These are phyloP conservation scores for Cystobasidium tubakii DNA, from an alignment of 768 basidiomycete species.

Conservation along the genomic window DNA sequence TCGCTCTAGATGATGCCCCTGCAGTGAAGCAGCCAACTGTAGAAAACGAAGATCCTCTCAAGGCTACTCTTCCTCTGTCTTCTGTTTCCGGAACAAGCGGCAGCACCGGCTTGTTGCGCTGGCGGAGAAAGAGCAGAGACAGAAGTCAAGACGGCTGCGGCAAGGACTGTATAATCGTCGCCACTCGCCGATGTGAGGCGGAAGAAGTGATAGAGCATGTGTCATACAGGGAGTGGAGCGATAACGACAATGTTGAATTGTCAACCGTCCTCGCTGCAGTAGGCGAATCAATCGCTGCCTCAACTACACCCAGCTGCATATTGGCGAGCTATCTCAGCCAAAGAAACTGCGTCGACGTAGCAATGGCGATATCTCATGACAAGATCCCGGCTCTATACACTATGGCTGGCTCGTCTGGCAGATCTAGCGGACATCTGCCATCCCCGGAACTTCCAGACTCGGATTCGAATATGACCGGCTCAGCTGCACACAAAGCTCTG, in stretches of 20 bases:
- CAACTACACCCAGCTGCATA: neutral
- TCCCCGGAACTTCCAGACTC: neutral
- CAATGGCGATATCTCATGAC: neutral
- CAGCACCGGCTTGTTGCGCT: neutral
- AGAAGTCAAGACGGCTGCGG: conserved; percentile 3
- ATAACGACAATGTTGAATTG: neutral
- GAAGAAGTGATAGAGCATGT: neutral
- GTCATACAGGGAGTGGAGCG: neutral
- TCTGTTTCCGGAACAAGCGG: conserved; percentile 18
- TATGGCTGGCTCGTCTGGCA: neutral
- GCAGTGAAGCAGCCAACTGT: conserved; percentile 11
- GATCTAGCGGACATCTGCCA: neutral
- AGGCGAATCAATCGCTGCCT: neutral
- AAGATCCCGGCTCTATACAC: neutral
- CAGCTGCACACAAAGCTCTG: neutral
- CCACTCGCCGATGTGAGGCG: neutral
- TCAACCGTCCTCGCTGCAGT: neutral
- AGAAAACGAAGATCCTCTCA: conserved; percentile 10
- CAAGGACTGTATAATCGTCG: neutral
- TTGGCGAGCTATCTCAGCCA: conserved; percentile 18
- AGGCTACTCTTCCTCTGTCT: neutral
- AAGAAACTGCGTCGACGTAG: neutral
- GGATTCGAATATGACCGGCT: neutral
- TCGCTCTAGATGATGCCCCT: neutral
- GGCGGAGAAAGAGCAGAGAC: conserved; percentile 4